phyloP scores from a whole-genome alignment of 2,329 filamentous ascomycete genomes.

The Fusarium solani-melongenae region DNA sequence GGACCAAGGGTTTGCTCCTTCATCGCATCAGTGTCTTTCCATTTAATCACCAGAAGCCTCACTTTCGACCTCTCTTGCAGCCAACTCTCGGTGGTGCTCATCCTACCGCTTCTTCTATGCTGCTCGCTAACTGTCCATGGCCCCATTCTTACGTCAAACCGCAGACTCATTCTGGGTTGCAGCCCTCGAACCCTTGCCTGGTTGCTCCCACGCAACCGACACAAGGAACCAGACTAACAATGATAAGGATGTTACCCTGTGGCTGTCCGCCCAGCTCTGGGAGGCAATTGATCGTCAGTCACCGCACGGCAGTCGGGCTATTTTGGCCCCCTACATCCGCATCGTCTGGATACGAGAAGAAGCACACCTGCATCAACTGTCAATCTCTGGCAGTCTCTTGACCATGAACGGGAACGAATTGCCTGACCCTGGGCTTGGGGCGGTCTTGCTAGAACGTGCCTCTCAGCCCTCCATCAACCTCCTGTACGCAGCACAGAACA shows the following conservation, averaged over 20 bases:
- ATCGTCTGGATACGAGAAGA: neutral
- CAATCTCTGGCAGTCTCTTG: neutral
- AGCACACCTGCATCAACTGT: neutral
- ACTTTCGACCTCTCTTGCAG: neutral
- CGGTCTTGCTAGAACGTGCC: neutral
- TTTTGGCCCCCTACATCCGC: neutral
- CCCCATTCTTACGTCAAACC: conserved; percentile 24
- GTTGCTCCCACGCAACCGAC: neutral
- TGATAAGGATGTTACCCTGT: conserved; percentile 1
- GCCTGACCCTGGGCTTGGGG: neutral
- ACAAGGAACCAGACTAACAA: neutral
- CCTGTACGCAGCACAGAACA: neutral
- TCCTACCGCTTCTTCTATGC: neutral
- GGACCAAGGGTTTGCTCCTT: neutral
- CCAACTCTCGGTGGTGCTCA: neutral
- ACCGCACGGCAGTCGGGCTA: conserved; percentile 1
- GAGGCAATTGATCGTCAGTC: conserved; percentile 26
- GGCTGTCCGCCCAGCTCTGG: conserved; percentile 7
- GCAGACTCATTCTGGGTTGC: neutral
- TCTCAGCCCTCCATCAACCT: neutral
- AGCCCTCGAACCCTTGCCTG: neutral
- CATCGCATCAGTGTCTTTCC: neutral
- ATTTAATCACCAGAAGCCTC: neutral
- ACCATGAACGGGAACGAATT: neutral
- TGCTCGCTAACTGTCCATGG: neutral